Evolutionary conservation across 1,284 basidiomycete species (phyloP), one percentile per base, ranked within the genome.

Genomic region (Lentinula novae-zelandiae): DNA sequence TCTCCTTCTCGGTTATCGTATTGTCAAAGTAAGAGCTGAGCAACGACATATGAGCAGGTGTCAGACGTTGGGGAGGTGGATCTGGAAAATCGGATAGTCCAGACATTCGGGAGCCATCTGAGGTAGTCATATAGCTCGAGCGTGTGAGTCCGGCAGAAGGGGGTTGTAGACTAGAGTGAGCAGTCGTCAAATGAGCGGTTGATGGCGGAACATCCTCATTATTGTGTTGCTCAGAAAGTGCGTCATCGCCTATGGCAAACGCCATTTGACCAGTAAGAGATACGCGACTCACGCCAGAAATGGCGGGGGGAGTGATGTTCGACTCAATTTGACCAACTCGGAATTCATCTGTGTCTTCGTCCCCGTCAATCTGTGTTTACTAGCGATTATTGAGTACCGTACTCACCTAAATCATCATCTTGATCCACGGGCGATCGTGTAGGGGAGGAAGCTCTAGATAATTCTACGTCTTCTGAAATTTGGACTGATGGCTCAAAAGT

Each of bases 31-130:
- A 84, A 0, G 81, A 75, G 46, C 75, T 76, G 33, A 83, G 63
- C 46, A 82, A 68, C 10, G 78, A 78, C 66, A 76, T 72, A 36
- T 78, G 75, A 31, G 70, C 76, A 7, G 72, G 69, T 5, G 71
- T 71, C 8, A 69, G 67, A n/a, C 73, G 70, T 22, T 68, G 71
- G 0, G 89, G 87, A 5, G 89, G 82, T 2, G 82, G 89, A 9
- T 73, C 74, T 1, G 89, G 89, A 70, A 91, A 91, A 67, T 90
- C 89, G 5, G 87, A 89, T n/a, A 91, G 78, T 9, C 79, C 79
- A 3, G 87, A 89, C 74, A 90, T 89, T 44, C 79, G 79, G 1
- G 88, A 90, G 31, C 72, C 65, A 38, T 76, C 76, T 0, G 82
- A 85, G 36, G 75, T 79, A 1, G 89, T 90, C 77, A 86, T 75